Evolutionary conservation across 768 basidiomycete species (phyloP).

Genomic region (Kwoniella dejecticola): DNA sequence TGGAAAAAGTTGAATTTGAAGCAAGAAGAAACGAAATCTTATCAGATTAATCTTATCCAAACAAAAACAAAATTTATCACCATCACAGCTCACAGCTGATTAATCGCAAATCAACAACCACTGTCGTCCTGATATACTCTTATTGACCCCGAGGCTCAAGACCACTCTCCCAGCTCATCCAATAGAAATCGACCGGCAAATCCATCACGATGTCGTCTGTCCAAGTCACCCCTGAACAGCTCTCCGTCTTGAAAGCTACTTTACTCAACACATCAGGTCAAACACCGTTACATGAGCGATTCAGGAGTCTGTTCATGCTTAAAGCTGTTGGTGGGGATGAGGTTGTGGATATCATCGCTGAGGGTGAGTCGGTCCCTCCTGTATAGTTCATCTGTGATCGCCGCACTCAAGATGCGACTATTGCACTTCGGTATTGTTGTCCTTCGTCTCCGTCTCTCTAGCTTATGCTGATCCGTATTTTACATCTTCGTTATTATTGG

Average conservation of each 20-base stretch:
- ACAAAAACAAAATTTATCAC: not conserved
- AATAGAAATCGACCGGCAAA: too few relatives aligned
- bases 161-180: too few relatives aligned
- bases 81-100: not conserved
- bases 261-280: slow-evolving; percentile 76
- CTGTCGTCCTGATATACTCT: too few relatives aligned
- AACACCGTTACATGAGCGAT: slow-evolving; percentile 79
- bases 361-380: slow-evolving; percentile 72
- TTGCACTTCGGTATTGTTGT: too few relatives aligned
- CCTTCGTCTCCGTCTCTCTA: too few relatives aligned
- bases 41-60: slow-evolving; percentile 6
- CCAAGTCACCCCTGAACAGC: slow-evolving; percentile 60
- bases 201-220: slow-evolving; percentile 46
- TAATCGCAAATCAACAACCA: too few relatives aligned
- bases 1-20: not conserved
- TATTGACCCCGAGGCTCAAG: too few relatives aligned
- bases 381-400: too few relatives aligned
- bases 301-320: slow-evolving; percentile 87
- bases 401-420: too few relatives aligned
- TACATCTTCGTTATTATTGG: too few relatives aligned
- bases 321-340: slow-evolving; percentile 73
- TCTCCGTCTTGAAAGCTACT: slow-evolving; percentile 69
- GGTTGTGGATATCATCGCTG: slow-evolving; percentile 79
- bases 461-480: too few relatives aligned
- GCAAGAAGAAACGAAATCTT: too few relatives aligned